Conservation (phyloP, 345 rosid genomes). For the Cardamine chenopodiifolia region DNA sequence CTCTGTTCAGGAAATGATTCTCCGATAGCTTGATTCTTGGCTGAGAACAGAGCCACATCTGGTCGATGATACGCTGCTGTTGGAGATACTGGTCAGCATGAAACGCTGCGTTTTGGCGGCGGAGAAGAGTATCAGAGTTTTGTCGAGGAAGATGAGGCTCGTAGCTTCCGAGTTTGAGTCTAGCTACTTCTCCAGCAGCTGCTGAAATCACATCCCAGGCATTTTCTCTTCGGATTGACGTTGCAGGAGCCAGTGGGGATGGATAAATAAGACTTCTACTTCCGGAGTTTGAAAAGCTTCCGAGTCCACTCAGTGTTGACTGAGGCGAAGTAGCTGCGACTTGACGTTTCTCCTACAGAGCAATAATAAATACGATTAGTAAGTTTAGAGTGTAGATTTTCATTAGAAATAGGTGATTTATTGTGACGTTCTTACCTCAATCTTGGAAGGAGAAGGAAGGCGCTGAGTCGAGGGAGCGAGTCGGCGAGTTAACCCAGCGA, state of each 20-base stretch:
- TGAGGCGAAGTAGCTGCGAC: slow-evolving; percentile 66
- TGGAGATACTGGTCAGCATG: slow-evolving; percentile 13
- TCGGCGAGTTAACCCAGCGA: slow-evolving; percentile 67
- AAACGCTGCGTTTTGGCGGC: slow-evolving; percentile 35
- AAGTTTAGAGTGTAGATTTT: too few relatives aligned
- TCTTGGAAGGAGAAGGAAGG: slow-evolving; percentile 36
- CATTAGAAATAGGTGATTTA: too few relatives aligned
- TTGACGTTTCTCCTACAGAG: slow-evolving; percentile 47
- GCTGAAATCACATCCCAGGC: slow-evolving; percentile 76
- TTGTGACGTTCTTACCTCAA: slow-evolving; percentile 43
- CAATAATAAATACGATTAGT: too few relatives aligned
- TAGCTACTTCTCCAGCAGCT: slow-evolving; percentile 82
- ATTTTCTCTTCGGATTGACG: slow-evolving; percentile 42
- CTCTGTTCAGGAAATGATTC: background rate
- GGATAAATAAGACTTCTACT: slow-evolving; percentile 47
- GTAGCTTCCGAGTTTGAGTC: slow-evolving; percentile 49
- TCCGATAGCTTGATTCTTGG: background rate
- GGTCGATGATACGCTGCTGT: slow-evolving; percentile 29
- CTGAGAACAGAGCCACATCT: slow-evolving; percentile 34
- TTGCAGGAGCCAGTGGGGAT: slow-evolving; percentile 44
- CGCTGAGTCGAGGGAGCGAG: slow-evolving; percentile 62
- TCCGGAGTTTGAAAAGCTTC: slow-evolving; percentile 52
- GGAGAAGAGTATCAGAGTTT: background rate
- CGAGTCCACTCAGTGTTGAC: slow-evolving; percentile 74
- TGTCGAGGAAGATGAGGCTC: slow-evolving; percentile 21